Evolutionary conservation across 208 protist genomes (phyloP).

Genomic region (Balamuthia mandrillaris): DNA sequence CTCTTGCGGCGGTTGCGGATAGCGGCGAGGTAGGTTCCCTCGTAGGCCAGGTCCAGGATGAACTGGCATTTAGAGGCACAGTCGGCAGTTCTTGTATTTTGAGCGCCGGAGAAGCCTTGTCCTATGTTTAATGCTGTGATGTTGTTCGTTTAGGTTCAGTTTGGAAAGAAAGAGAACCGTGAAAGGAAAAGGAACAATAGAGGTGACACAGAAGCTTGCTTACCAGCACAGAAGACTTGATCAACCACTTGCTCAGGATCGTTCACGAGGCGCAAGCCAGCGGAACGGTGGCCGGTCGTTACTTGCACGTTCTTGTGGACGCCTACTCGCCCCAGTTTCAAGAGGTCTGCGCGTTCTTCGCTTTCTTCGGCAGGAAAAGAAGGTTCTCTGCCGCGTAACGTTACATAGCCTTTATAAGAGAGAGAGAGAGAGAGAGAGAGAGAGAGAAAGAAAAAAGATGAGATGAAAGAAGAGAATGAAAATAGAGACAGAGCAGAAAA

Average conservation of each 20-base stretch:
- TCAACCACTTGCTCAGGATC: slow-evolving; percentile 21
- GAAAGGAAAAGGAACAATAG: neutral
- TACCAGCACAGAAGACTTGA: slow-evolving; percentile 33
- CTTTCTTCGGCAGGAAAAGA: neutral
- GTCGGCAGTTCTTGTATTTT: neutral
- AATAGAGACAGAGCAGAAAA: too few relatives aligned
- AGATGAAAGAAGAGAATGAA: too few relatives aligned
- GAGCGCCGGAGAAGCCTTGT: slow-evolving; percentile 19
- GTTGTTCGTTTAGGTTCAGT: neutral
- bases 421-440: too few relatives aligned
- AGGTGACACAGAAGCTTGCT: too few relatives aligned
- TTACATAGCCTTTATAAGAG: too few relatives aligned
- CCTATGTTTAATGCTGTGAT: slow-evolving; percentile 24
- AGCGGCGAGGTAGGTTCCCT: slow-evolving; percentile 33
- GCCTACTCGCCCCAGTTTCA: neutral
- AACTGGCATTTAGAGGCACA: slow-evolving; percentile 28
- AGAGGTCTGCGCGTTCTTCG: neutral
- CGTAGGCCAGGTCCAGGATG: slow-evolving; percentile 35
- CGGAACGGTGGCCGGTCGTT: slow-evolving; percentile 16
- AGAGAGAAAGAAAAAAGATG: too few relatives aligned
- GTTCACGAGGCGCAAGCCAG: neutral
- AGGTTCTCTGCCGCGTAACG: neutral
- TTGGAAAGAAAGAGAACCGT: too few relatives aligned
- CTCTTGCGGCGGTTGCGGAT: slow-evolving; percentile 11
- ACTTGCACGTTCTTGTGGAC: neutral